phyloP scores from a whole-genome alignment of 2,329 filamentous ascomycete species.

The Onygena corvina region DNA sequence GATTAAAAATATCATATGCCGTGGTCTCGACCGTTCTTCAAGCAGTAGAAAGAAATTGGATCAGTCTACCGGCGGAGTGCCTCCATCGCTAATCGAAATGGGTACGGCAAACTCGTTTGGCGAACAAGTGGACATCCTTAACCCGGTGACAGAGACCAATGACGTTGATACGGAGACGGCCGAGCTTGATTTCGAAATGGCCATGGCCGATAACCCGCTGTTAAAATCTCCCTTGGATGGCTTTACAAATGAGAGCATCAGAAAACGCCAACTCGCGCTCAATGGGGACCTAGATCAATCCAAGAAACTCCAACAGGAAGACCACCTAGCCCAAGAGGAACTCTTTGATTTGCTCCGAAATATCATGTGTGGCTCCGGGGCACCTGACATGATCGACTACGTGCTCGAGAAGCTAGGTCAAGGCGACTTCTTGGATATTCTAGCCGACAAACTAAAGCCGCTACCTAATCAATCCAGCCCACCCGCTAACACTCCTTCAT shows the following conservation, averaged over 20 bases:
- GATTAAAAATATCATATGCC: conserved; percentile 66
- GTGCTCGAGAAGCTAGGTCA: conserved; percentile 65
- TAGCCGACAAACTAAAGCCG: conserved; percentile 64
- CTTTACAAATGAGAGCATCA: conserved; percentile 31
- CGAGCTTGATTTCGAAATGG: conserved; percentile 17
- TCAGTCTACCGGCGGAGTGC: conserved; percentile 19
- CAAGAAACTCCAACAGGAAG: conserved; percentile 60
- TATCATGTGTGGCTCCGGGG: conserved; percentile 57
- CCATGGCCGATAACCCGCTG: conserved; percentile 29
- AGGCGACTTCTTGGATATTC: conserved; percentile 65
- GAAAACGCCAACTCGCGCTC: conserved; percentile 33
- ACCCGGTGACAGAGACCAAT: conserved; percentile 35
- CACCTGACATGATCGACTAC: conserved; percentile 66
- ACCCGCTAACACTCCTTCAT: not conserved
- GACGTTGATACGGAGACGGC: conserved; percentile 15
- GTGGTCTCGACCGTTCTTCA: conserved; percentile 33
- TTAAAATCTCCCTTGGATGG: conserved; percentile 30
- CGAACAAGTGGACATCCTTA: conserved; percentile 49
- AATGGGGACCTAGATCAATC: conserved; percentile 57
- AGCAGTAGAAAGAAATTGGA: conserved; percentile 24
- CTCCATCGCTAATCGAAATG: conserved; percentile 34
- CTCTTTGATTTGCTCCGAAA: conserved; percentile 83
- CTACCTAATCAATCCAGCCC: conserved; percentile 18
- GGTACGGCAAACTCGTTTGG: conserved; percentile 48
- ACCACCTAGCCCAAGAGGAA: conserved; percentile 80